Base-by-base conservation (phyloP, 108 stramenopile genomes). In the Cyclotella choctawhatcheeana region DNA sequence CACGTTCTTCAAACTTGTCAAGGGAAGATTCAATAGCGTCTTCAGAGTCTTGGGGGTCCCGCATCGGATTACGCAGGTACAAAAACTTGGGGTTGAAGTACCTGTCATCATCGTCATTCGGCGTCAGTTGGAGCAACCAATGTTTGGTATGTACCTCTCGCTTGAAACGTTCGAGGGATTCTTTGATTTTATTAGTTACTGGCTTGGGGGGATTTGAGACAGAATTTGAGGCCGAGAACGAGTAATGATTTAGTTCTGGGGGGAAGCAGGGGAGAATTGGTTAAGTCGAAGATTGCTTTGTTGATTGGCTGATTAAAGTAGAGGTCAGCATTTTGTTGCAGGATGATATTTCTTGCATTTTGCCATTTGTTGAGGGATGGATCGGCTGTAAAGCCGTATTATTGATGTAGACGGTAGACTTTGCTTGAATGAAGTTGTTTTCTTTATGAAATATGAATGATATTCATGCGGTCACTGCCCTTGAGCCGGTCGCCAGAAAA, bases 271-370 rank as follows among this genome's bases (percentile, higher is more conserved):
- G 0, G 22, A 10, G 3, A 12, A 63, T 63, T 63, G 50, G 50
- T 20, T 8, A 20, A 51, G 50, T 20, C 50, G 50, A 51, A 51
- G 50, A 51, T 51, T 2, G 25, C n/a, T 24, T 21, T 47, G 22
- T 63, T 63, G n/a, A 6, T 40, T 71, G 60, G 50, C 18, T 51
- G 50, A 51, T 51, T 51, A n/a, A 51, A 51, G 20, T 51, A 21
- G 50, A 51, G 68, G 60, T 6, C 6, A 40, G 37, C 37, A 40
- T 40, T 40, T 40, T 6, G 12, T 40, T 40, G 6, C 37, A 40
- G 37, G n/a, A n/a, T n/a, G n/a, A n/a, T n/a, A n/a, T n/a, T n/a
- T n/a, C n/a, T n/a, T n/a, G n/a, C n/a, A n/a, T n/a, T n/a, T n/a
- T n/a, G n/a, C n/a, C n/a, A n/a, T n/a, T n/a, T n/a, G n/a, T n/a